Evolutionary conservation across 768 basidiomycete genomes (phyloP), one percentile per base, ranked within the genome.

Genomic region (Rhodotorula sphaerocarpa): DNA sequence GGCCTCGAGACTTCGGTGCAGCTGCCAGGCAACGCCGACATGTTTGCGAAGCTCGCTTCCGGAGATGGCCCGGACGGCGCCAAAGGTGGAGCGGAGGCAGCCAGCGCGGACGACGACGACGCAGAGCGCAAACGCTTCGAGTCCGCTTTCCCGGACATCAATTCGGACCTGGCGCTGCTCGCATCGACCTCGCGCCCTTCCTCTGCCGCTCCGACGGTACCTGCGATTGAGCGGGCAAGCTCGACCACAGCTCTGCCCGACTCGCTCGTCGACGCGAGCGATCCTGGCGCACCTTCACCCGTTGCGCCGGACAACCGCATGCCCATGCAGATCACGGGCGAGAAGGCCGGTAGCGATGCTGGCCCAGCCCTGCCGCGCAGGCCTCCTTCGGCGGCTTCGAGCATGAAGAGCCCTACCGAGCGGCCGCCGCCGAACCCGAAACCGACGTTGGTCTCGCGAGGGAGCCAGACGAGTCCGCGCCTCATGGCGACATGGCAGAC

Each of bases 391-490:
- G 12, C 30, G 16, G 12, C 50, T 1, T 25, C 39, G 2, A 36
- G 53, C 12, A 33, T 44, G 6, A 50, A 43, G 16, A 34, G 42
- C 3, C 27, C 48, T 14, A 18, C 31, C 15, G 3, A 5, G 30
- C 5, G 20, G 43, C 30, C 48, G 7, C 30, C 9, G 18, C 18
- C 48, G 48, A 50, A 51, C 31, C 27, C 47, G 43, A 64, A 59
- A 45, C 65, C 65, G 5, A 46, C 60, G 3, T 57, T 70, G 46
- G 70, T 72, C 48, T 61, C 57, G 25, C 57, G 68, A 48, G 63
- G 39, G 10, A 67, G 65, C 27, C 71, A 72, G 61, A 72, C 71
- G 4, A 67, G 65, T 23, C 71, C 71, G 33, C 50, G 57, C 55
- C 61, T 70, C 3, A 60, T 72, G 41, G 66, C 63, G 20, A 33